Conservation (phyloP, 345 rosid species). For the Iberis pinnata region DNA sequence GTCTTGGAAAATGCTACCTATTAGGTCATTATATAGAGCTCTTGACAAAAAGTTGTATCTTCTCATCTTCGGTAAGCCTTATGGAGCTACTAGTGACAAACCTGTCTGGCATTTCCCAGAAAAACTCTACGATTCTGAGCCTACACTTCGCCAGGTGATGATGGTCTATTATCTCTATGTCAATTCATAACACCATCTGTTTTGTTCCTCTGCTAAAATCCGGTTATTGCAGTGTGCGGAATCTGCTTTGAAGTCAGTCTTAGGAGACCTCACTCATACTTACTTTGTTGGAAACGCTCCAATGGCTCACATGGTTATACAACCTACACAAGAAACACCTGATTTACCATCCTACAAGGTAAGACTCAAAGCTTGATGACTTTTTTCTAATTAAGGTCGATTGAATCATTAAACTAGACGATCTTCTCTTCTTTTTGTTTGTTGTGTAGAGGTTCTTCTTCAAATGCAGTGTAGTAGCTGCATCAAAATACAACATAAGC, state of each 20-base stretch:
- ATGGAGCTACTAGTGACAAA: constrained; percentile 47
- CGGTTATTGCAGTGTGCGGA: constrained; percentile 70
- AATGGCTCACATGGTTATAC: constrained; percentile 72
- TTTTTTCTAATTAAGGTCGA: background rate
- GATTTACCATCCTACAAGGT: constrained; percentile 57
- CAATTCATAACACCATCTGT: background rate
- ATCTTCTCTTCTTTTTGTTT: background rate
- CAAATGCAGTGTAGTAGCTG: constrained; percentile 82
- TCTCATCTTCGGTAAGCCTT: constrained; percentile 56
- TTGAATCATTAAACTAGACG: background rate
- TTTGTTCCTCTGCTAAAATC: background rate
- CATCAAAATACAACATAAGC: constrained; percentile 52
- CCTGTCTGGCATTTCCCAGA: constrained; percentile 96
- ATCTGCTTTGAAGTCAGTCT: constrained; percentile 63
- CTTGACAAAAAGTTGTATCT: constrained; percentile 85
- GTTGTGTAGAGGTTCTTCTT: constrained; percentile 72
- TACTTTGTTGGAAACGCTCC: constrained; percentile 97
- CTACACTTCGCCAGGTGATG: constrained; percentile 57
- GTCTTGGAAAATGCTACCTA: background rate
- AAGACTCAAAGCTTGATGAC: background rate
- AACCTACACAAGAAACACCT: constrained; percentile 35
- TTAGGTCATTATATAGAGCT: constrained; percentile 67
- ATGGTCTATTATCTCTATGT: constrained; percentile 1
- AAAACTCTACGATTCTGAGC: constrained; percentile 77
- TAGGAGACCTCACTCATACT: constrained; percentile 76